Evolutionary conservation across 805 yeast genomes (phyloP), one percentile per base, ranked within the genome.

Genomic region (Candida glaebosa): DNA sequence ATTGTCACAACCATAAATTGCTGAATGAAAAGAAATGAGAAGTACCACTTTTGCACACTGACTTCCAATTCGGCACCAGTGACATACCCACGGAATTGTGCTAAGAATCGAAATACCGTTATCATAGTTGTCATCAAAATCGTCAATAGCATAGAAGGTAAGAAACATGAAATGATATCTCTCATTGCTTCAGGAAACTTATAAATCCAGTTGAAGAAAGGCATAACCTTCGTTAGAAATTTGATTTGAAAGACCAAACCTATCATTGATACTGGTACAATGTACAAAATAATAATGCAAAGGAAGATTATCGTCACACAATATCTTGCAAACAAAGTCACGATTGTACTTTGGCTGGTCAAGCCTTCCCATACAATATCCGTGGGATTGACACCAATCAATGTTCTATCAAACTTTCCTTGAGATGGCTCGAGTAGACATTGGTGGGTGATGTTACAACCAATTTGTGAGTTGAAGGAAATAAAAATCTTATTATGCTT

Each of bases 1-100:
- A 89, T 75, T 0, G 96, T 84, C 2, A 89, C 88, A 18, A 89
- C 91, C 34, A 90, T 60, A 50, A 90, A 89, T 32, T 88, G 76
- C 51, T 90, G 96, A 39, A 89, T 79, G 56, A 86, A 88, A 38
- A 84, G 65, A 54, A 89, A 89, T 1, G 79, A 69, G 60, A 86
- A 90, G 49, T 85, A 75, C 87, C 93, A 85, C 35, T 71, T 67
- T 49, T 88, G 96, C 12, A 84, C 71, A 47, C 82, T 85, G n/a
- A 77, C 40, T 54, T 89, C 89, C 6, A 82, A 60, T 42, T 78
- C 76, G 1, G 82, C 71, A 0, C 82, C 80, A 0, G 90, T 80
- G 31, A 78, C 63, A 25, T 69, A 73, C 3, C 87, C 84, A 47
- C 81, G 82, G 44, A 76, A 59, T 26, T 61, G 56, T 1, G 84